phyloP scores from a whole-genome alignment of 108 stramenopile genomes.

The Stephanodiscus minutulus region DNA sequence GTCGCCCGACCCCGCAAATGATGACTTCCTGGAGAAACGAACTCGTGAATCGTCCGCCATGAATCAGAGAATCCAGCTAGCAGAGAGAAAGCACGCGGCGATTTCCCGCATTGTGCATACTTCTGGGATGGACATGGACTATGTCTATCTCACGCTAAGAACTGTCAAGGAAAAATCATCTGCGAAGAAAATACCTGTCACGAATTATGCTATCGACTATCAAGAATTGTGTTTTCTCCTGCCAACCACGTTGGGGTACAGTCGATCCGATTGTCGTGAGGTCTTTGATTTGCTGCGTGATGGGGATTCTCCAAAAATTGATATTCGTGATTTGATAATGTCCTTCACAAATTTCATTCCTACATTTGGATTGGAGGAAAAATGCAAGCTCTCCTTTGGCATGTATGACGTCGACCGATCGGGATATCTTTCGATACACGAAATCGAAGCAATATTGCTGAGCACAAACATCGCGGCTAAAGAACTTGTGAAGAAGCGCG shows the following conservation, averaged over 20 bases:
- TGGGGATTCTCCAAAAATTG: slow-evolving; percentile 27
- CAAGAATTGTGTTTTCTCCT: slow-evolving; percentile 53
- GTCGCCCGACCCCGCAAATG: slow-evolving; percentile 68
- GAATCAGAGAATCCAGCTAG: slow-evolving; percentile 13
- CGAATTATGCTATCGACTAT: slow-evolving; percentile 36
- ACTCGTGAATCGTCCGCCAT: slow-evolving; percentile 14
- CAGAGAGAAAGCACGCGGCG: slow-evolving; percentile 14
- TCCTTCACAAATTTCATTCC: slow-evolving; percentile 62
- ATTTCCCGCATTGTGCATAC: slow-evolving; percentile 7
- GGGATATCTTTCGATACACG: slow-evolving; percentile 52
- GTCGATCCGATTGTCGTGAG: slow-evolving; percentile 62
- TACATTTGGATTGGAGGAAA: slow-evolving; percentile 50
- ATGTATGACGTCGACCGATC: slow-evolving; percentile 75
- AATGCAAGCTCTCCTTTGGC: slow-evolving; percentile 66
- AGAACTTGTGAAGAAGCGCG: slow-evolving; percentile 53
- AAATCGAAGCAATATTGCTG: slow-evolving; percentile 60
- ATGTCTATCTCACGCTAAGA: slow-evolving; percentile 27
- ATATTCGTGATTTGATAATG: slow-evolving; percentile 68
- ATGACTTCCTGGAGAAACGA: slow-evolving; percentile 51
- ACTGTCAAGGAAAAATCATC: slow-evolving; percentile 11
- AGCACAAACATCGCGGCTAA: slow-evolving; percentile 48
- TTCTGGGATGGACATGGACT: slow-evolving; percentile 24
- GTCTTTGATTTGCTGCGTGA: slow-evolving; percentile 61
- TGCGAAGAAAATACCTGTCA: not conserved
- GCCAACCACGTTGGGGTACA: slow-evolving; percentile 46